Evolutionary conservation across 2,329 filamentous ascomycete genomes (phyloP).

Genomic region (Ophiostoma tasmaniense): DNA sequence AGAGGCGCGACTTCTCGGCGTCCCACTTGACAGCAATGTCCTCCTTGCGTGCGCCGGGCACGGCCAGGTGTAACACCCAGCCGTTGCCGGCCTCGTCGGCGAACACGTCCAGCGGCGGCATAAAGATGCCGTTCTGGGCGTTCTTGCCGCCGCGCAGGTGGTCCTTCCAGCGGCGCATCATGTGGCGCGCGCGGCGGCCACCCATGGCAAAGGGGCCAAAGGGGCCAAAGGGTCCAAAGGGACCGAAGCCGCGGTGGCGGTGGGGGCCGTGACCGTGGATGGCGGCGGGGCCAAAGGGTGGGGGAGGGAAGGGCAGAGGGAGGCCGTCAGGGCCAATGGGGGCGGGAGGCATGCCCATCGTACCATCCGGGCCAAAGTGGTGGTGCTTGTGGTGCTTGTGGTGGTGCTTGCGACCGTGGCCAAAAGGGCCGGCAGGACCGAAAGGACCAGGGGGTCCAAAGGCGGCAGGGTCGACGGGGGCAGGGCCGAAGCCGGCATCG

Average conservation of each 20-base stretch:
- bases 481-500: slow-evolving; percentile 21
- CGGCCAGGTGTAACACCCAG: slow-evolving; percentile 61
- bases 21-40: slow-evolving; percentile 66
- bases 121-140: slow-evolving; percentile 38
- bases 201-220: slow-evolving; percentile 18
- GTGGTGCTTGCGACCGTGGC: slow-evolving; percentile 10
- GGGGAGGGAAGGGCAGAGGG: background rate
- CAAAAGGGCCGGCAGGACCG: background rate
- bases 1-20: slow-evolving; percentile 55
- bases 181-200: slow-evolving; percentile 28
- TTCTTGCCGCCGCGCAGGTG: background rate
- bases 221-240: slow-evolving; percentile 10
- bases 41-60: slow-evolving; percentile 72
- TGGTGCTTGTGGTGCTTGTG: slow-evolving; percentile 12
- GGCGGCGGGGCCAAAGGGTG: background rate
- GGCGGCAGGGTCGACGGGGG: slow-evolving; percentile 15
- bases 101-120: slow-evolving; percentile 67
- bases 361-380: background rate
- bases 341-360: background rate
- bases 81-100: slow-evolving; percentile 31
- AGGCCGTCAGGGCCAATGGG: background rate
- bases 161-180: slow-evolving; percentile 25
- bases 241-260: slow-evolving; percentile 7
- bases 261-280: slow-evolving; percentile 12
- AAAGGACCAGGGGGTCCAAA: background rate